Base-by-base conservation (phyloP, 148 eudicot species). In the Talinum fruticosum region DNA sequence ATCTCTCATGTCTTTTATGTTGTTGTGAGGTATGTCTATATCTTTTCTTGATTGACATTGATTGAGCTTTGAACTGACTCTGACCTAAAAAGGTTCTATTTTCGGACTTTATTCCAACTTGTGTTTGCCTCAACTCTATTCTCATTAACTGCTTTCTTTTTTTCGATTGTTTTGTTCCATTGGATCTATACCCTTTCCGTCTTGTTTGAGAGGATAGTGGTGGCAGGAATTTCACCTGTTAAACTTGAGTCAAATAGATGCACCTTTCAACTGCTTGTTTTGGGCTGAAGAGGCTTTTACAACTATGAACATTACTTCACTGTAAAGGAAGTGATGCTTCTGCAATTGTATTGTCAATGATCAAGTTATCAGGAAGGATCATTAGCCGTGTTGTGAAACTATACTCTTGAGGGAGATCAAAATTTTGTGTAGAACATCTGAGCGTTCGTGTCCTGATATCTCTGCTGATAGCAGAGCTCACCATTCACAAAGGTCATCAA, bases 1-100 rank as follows among this genome's bases (percentile, higher is more conserved):
- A 37, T 19, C 19, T 24, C 32, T 19, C 16, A 24, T 2, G 53
- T 69, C 73, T 26, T 10, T n/a, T 24, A 24, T 3, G 45, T 69
- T 59, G 51, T 64, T 79, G 76, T 62, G 30, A 38, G 69, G 23
- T 71, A n/a, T 71, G 59, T 34, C 10, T 41, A 71, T 26, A 38
- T 38, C n/a, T 32, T 71, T 23, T 26, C 14, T 68, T 41, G 8
- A 41, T 41, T 5, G 26, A 29, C 23, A 51, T 51, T 59, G 64
- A 8, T 23, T 1, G 13, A n/a, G 29, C 64, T 23, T n/a, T 59
- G 64, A 59, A 59, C 26, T 54, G 10, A 69, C 6, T 35, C 14
- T 69, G n/a, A 10, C 38, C 72, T 32, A 33, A 66, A n/a, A 29
- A 10, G 34, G 15, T 29, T 10, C 13, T 28, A 66, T 66, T 34